Evolutionary conservation across 176 grass and related monocot genomes (phyloP).

Genomic region (Areca catechu): DNA sequence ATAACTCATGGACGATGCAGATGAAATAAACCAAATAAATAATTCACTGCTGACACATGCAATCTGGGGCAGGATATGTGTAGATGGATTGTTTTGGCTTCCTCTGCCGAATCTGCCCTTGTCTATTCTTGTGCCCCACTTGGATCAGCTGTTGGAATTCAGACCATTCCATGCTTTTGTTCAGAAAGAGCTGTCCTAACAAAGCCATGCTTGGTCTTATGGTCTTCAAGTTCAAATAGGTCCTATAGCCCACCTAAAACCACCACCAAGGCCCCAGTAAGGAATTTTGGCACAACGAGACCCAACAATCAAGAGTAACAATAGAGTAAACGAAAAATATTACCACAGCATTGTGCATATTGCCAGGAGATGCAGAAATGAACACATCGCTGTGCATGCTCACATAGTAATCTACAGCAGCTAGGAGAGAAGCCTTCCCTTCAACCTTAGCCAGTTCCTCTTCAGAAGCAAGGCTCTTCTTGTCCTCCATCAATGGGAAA

Average conservation of each 20-base stretch:
- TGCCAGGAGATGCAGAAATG: slow-evolving; percentile 83
- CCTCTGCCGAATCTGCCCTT: slow-evolving; percentile 67
- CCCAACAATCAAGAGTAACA: too few relatives aligned
- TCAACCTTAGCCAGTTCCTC: slow-evolving; percentile 58
- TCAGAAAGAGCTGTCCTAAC: slow-evolving; percentile 72
- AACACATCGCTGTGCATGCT: slow-evolving; percentile 76
- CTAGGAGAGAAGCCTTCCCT: slow-evolving; percentile 87
- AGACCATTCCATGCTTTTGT: slow-evolving; percentile 72
- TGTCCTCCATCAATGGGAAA: slow-evolving; percentile 80
- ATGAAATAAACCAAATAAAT: not conserved
- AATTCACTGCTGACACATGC: slow-evolving; percentile 63
- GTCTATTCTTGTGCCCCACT: slow-evolving; percentile 67
- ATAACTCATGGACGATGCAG: too few relatives aligned
- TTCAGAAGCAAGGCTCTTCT: slow-evolving; percentile 65
- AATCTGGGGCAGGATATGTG: slow-evolving; percentile 89
- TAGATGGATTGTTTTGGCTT: slow-evolving; percentile 84
- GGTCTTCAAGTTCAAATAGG: slow-evolving; percentile 74
- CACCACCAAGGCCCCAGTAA: slow-evolving; percentile 15
- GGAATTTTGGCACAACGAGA: not conserved
- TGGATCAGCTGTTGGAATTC: slow-evolving; percentile 53
- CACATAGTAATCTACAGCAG: slow-evolving; percentile 80
- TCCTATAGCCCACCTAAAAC: slow-evolving; percentile 59
- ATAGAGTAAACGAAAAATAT: not conserved
- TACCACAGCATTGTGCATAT: slow-evolving; percentile 97
- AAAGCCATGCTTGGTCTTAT: slow-evolving; percentile 87